These are phyloP conservation scores for Agroathelia rolfsii DNA, from an alignment of 1,284 basidiomycete genomes.

Conservation along the genomic window DNA sequence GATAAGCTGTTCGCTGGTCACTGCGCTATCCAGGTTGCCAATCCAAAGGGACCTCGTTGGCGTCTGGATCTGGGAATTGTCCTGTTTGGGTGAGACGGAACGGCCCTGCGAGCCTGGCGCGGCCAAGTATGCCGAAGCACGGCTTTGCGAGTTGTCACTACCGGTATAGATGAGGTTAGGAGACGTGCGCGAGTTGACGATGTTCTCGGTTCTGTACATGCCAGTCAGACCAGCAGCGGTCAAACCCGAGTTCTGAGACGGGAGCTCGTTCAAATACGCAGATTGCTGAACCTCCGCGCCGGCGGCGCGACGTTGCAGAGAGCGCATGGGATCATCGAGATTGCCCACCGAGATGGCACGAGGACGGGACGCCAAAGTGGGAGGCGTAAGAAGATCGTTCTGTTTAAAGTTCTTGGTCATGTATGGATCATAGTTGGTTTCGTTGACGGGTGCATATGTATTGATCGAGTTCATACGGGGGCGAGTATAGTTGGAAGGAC, in stretches of 20 bases:
- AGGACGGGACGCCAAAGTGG: slow-evolving; percentile 45
- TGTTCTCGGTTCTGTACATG: slow-evolving; percentile 40
- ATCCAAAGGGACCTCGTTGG: slow-evolving; percentile 97
- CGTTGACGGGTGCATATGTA: slow-evolving; percentile 35
- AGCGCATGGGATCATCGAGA: slow-evolving; percentile 69
- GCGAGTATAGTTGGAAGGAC: slow-evolving; percentile 34
- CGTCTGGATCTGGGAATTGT: slow-evolving; percentile 72
- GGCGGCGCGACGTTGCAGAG: slow-evolving; percentile 52
- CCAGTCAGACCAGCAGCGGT: slow-evolving; percentile 31
- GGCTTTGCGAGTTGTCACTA: slow-evolving; percentile 40
- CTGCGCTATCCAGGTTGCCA: slow-evolving; percentile 88
- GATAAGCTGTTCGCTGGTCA: slow-evolving; percentile 90
- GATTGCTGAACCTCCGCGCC: slow-evolving; percentile 43
- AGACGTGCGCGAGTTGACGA: slow-evolving; percentile 50
- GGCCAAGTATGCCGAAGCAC: slow-evolving; percentile 56
- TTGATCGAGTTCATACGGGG: slow-evolving; percentile 55
- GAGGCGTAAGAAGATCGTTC: slow-evolving; percentile 51
- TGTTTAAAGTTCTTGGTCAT: slow-evolving; percentile 68
- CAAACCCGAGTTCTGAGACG: slow-evolving; percentile 29
- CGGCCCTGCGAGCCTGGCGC: slow-evolving; percentile 58
- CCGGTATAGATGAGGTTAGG: slow-evolving; percentile 65
- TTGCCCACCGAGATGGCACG: slow-evolving; percentile 88
- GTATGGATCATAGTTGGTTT: slow-evolving; percentile 45
- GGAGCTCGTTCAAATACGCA: slow-evolving; percentile 49
- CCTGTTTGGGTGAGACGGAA: slow-evolving; percentile 70